Evolutionary conservation across 1,284 basidiomycete species (phyloP), one percentile per base, ranked within the genome.

Genomic region (Ustilago shanxiensis): DNA sequence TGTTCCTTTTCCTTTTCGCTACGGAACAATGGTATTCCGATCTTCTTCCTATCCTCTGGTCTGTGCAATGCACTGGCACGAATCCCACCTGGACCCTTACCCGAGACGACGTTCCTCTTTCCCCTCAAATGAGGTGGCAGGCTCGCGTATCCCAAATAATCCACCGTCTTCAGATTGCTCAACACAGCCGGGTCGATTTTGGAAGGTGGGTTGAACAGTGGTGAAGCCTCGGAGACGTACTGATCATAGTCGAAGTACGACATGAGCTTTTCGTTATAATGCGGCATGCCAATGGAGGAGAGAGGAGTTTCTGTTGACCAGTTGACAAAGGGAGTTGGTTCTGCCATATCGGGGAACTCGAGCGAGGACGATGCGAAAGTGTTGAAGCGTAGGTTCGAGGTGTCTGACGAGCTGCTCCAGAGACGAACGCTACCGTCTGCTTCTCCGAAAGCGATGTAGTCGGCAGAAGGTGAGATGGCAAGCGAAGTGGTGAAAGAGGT

Each of bases 381-480:
- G 82, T 95, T 98, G 87, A 96, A 93, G 86, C 61, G 88, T 56
- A 82, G 73, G 7, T 87, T 86, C 4, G 90, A 90, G n/a, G 90
- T 66, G 54, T 68, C 62, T 24, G 67, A 57, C 14, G 72, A 91
- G 57, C 91, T 91, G 4, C 93, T 92, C 88, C 95, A 89, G 18
- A 99, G 88, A 85, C 97, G 93, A 7, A 98, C 90, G 11, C 89
- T 88, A 9, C 95, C 95, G 60, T 95, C 92, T 0, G 91, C 92
- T 80, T 98, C 95, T 1, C 94, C 95, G 79, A 97, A 95, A 0
- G 94, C 95, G 81, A 99, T 89, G 81, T 95, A 97, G 55, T 93
- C 92, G 24, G 93, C 94, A 1, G 92, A 92, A 1, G 93, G 91
- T 1, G 95, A 95, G 33, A 98, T 88, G 6, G 94, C 91, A 75